Evolutionary conservation across 78 protist species (phyloP), one percentile per base, ranked within the genome.

Genomic region (Dictyostelium intermedium): DNA sequence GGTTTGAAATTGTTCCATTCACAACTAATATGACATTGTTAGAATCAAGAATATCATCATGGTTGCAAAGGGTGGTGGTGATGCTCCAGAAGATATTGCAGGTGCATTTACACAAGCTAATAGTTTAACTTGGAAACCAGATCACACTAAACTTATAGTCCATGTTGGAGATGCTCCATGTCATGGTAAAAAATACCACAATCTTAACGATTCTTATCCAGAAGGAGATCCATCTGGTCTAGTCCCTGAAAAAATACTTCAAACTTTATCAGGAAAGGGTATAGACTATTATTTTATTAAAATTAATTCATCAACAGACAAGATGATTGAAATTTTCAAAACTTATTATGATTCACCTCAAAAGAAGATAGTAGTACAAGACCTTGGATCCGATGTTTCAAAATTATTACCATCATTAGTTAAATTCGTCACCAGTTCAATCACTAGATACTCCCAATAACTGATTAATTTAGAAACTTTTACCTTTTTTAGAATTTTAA

Each of bases 131-230:
- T 77, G 83, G 83, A 20, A 25, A 77, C 23, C 16, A n/a, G 61
- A n/a, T 18, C 5, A 1, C 13, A 43, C 60, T 13, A 77, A 43
- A 77, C n/a, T 77, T 3, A n/a, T 37, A n/a, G 61, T 77, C 3
- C 83, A 77, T 77, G 61, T 77, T 43, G 83, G 45, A n/a, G 83
- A 77, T 43, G 83, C 83, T 5, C 83, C 83, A 0, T 77, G 83
- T 43, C 83, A 77, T n/a, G 83, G 83, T n/a, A 8, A 16, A 23
- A 43, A 77, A 43, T 77, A 77, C 10, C 34, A 77, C 43, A 5
- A 4, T 9, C n/a, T 41, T 20, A 11, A 16, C n/a, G 61, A 25
- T 43, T 0, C 3, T 9, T 18, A 72, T 35, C 79, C 35, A 14
- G 61, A 9, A 11, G 61, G 83, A 14, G 50, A 77, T 77, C 83